Evolutionary conservation across 371 early-diverging fungal species (phyloP).

Genomic region (Haplosporangium sp.): DNA sequence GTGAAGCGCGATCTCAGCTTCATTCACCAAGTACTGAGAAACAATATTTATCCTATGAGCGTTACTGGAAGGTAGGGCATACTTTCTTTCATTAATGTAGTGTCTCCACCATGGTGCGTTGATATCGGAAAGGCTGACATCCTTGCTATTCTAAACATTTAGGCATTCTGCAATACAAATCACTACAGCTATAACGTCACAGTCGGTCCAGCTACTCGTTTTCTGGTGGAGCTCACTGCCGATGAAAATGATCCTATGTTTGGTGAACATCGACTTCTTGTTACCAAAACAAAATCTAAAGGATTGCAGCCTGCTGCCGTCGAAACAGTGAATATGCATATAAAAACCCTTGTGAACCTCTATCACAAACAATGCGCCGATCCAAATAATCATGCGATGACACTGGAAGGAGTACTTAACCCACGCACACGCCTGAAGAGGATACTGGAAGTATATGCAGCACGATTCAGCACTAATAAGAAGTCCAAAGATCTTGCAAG

Average conservation of each 20-base stretch:
- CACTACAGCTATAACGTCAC: too few relatives aligned
- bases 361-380: conserved; percentile 6
- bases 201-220: background rate
- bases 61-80: too few relatives aligned
- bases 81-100: too few relatives aligned
- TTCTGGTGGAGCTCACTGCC: background rate
- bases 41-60: too few relatives aligned
- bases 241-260: background rate
- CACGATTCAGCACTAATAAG: background rate
- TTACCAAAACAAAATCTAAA: background rate
- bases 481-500: background rate
- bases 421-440: background rate
- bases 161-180: too few relatives aligned
- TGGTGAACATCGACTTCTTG: too few relatives aligned
- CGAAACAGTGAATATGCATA: conserved; percentile 8
- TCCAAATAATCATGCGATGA: background rate
- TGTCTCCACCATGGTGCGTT: too few relatives aligned
- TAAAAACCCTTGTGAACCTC: conserved; percentile 5
- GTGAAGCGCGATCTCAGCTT: too few relatives aligned
- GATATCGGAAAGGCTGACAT: too few relatives aligned
- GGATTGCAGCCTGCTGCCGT: background rate
- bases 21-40: too few relatives aligned
- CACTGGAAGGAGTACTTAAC: background rate
- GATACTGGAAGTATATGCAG: background rate
- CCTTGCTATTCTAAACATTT: too few relatives aligned